Percentiles rank a stretch among this genome's conserved stretches.
Conservation (phyloP, 345 rosid genomes). For the Dovyalis caffra region DNA sequence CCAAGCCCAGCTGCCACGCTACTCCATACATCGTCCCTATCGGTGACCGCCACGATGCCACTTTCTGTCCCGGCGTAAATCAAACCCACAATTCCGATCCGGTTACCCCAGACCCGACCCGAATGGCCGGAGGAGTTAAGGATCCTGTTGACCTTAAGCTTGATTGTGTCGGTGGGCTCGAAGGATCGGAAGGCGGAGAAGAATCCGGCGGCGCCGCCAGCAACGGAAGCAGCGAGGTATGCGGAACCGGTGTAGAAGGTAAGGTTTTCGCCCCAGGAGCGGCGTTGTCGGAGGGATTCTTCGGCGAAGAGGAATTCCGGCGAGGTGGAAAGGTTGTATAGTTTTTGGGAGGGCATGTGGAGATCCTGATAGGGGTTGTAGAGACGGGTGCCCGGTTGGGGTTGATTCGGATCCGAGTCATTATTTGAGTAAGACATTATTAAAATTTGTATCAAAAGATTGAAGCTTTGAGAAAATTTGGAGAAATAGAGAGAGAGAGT, state of each 20-base stretch:
- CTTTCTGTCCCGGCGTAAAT: slow-evolving; percentile 81
- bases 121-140: slow-evolving; percentile 73
- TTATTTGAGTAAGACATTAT: slow-evolving; percentile 36
- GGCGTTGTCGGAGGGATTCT: slow-evolving; percentile 81
- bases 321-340: slow-evolving; percentile 81
- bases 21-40: slow-evolving; percentile 86
- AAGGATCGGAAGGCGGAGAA: slow-evolving; percentile 55
- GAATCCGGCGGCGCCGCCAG: slow-evolving; percentile 59
- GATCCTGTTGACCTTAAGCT: slow-evolving; percentile 78
- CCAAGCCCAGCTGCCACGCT: slow-evolving; percentile 90
- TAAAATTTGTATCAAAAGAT: not conserved
- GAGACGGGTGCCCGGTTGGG: slow-evolving; percentile 38
- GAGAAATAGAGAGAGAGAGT: not conserved
- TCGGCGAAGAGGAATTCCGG: slow-evolving; percentile 94
- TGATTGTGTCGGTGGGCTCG: slow-evolving; percentile 71
- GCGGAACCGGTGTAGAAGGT: slow-evolving; percentile 89
- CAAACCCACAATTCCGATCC: slow-evolving; percentile 72
- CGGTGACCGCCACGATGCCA: slow-evolving; percentile 56
- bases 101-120: slow-evolving; percentile 82
- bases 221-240: slow-evolving; percentile 64
- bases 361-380: slow-evolving; percentile 87
- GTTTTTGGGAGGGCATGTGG: slow-evolving; percentile 54
- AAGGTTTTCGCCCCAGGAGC: slow-evolving; percentile 97
- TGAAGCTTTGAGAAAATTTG: not conserved
- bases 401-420: slow-evolving; percentile 40